Base-by-base conservation (phyloP, 2,329 filamentous ascomycete species). In the Colletotrichum echinochloae region DNA sequence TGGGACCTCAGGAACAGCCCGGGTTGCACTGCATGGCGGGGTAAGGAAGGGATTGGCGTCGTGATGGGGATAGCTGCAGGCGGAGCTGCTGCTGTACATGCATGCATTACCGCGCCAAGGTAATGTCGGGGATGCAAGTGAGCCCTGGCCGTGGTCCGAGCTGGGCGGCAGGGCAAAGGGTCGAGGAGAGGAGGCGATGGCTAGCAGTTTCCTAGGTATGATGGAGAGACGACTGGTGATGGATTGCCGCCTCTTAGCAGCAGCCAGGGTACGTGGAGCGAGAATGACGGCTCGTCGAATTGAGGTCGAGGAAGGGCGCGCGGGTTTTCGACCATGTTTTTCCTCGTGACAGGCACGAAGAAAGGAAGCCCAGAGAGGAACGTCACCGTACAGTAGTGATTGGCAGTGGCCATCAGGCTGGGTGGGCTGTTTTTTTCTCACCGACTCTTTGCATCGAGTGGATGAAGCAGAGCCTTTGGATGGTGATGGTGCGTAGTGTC, bases 371-470 rank as follows among this genome's bases (percentile, higher is more conserved):
- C 33, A 18, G 20, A 23, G 28, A 55, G 12, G 30, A 33, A 48
- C 35, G 18, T 44, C 41, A 39, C 26, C 20, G 30, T 48, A 37
- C 4, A 28, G 30, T 37, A 5, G 16, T n/a, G n/a, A 28, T 46
- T 33, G n/a, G 35, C 46, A 33, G 23, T 20, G 5, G 23, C 46
- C 46, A 30, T 23, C 48, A 3, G 30, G 23, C 26, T 18, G 33
- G 46, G 44, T 44, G 28, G 55, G 16, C 3, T 56, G 35, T 30
- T 11, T 61, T 30, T 11, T 61, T 35, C 63, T 70, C 66, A 70
- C 66, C 66, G 66, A 70, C 63, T 60, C 26, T 62, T 65, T 20
- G 14, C 61, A 39, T 8, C 18, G 48, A 41, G 30, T 33, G 23
- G 33, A 33, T 2, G 11, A 39, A 20, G 23, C 23, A 55, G 48